Evolutionary conservation across 1,284 basidiomycete species (phyloP).

Genomic region (Ustilago tritici): DNA sequence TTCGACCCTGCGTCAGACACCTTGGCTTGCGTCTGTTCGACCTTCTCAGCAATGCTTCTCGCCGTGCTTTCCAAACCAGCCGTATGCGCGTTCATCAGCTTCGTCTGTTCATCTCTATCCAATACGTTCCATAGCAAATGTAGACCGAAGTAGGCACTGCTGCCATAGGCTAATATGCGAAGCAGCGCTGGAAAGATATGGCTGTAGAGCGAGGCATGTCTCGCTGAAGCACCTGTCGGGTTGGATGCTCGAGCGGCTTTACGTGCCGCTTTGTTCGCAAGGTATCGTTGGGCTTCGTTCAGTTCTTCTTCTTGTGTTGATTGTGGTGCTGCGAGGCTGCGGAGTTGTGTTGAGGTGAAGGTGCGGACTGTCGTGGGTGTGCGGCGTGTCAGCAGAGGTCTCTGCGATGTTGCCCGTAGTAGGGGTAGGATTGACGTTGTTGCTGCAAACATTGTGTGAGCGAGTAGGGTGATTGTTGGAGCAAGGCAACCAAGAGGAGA

Average conservation of each 20-base stretch:
- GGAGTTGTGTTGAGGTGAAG: constrained; percentile 8
- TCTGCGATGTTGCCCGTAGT: neutral
- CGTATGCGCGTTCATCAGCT: constrained; percentile 42
- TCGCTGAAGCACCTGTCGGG: constrained; percentile 33
- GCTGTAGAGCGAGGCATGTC: constrained; percentile 60
- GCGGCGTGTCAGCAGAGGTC: neutral
- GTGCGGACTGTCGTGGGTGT: neutral
- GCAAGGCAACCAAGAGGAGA: neutral
- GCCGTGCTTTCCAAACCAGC: constrained; percentile 37
- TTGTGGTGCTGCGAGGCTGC: constrained; percentile 13
- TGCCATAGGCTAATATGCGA: constrained; percentile 65
- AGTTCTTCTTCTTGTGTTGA: constrained; percentile 15
- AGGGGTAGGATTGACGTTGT: neutral
- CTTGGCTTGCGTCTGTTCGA: constrained; percentile 20
- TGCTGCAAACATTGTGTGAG: constrained; percentile 11
- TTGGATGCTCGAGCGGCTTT: constrained; percentile 15
- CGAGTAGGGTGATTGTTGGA: neutral
- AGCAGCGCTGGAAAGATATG: constrained; percentile 63
- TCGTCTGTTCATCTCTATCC: constrained; percentile 53
- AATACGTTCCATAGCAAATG: constrained; percentile 63
- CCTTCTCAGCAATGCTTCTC: constrained; percentile 24
- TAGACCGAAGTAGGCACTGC: constrained; percentile 64
- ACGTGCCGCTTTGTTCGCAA: constrained; percentile 39
- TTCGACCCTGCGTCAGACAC: neutral
- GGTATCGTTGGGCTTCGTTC: constrained; percentile 49